These are phyloP conservation scores for Apostasia ramifera DNA, from an alignment of 106 monocot species.

Conservation along the genomic window DNA sequence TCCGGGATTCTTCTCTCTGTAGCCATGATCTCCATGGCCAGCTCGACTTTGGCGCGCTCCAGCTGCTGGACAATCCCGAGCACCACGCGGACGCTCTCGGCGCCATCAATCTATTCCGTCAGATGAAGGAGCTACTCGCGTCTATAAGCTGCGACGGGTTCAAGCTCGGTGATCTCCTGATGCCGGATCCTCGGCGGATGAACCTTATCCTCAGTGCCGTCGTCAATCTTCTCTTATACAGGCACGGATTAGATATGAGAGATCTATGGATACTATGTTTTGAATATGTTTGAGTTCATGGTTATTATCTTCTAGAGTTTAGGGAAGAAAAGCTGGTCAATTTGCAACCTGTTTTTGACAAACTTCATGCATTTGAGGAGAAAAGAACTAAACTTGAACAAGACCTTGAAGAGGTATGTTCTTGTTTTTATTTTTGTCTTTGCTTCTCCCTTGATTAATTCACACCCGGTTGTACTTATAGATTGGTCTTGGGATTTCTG, in stretches of 20 bases:
- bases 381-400: not conserved
- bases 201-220: conserved; percentile 49
- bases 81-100: conserved; percentile 26
- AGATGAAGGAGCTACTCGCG: conserved; percentile 25
- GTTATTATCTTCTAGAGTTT: not conserved
- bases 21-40: conserved; percentile 40
- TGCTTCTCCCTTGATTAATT: no score
- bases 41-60: conserved; percentile 52
- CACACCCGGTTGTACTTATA: no score
- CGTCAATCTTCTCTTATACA: conserved; percentile 61
- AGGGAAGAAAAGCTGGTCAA: conserved; percentile 6
- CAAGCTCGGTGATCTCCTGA: conserved; percentile 44
- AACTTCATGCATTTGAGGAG: conserved; percentile 1
- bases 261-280: not conserved
- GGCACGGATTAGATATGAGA: conserved; percentile 9
- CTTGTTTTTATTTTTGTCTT: not conserved
- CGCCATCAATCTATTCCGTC: conserved; percentile 26
- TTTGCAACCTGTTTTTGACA: conserved; percentile 6
- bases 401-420: conserved; percentile 2
- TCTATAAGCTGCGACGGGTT: conserved; percentile 29
- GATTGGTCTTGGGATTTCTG: no score
- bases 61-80: conserved; percentile 66
- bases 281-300: not conserved
- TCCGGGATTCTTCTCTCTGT: not conserved
- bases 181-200: conserved; percentile 38